phyloP scores from a whole-genome alignment of 345 rosid genomes.

The Hibiscus trionum region DNA sequence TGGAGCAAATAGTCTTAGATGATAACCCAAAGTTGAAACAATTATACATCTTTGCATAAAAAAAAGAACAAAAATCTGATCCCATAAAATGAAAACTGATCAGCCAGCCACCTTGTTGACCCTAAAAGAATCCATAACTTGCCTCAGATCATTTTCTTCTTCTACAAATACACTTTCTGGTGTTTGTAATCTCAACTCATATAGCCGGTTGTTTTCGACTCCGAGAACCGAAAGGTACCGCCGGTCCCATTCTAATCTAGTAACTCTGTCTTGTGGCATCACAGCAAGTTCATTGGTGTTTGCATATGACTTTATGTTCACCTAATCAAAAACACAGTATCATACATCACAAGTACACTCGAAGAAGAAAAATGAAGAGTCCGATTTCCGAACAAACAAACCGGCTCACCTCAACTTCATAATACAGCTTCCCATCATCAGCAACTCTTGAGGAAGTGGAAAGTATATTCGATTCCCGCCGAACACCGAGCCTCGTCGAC shows the following conservation, averaged over 20 bases:
- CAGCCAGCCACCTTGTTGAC: constrained; percentile 55
- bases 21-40: not conserved
- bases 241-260: constrained; percentile 81
- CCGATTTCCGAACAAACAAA: not conserved
- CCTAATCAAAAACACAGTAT: constrained; percentile 34
- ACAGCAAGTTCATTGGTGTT: constrained; percentile 88
- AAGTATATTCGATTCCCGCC: constrained; percentile 58
- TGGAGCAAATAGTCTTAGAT: not conserved
- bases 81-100: constrained; percentile 9
- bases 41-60: not conserved
- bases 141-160: constrained; percentile 77
- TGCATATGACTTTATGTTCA: constrained; percentile 85
- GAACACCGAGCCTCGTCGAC: constrained; percentile 91
- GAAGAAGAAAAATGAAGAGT: too few species aligned
- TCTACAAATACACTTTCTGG: constrained; percentile 79
- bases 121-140: constrained; percentile 83
- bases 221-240: constrained; percentile 83
- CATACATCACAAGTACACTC: not conserved
- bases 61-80: not conserved
- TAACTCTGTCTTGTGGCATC: constrained; percentile 80
- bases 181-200: constrained; percentile 80
- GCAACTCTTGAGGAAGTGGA: constrained; percentile 77
- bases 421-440: constrained; percentile 83
- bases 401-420: constrained; percentile 71
- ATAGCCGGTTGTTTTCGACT: constrained; percentile 72